Base-by-base conservation (phyloP, 2,329 filamentous ascomycete species). In the Cercospora beticola region DNA sequence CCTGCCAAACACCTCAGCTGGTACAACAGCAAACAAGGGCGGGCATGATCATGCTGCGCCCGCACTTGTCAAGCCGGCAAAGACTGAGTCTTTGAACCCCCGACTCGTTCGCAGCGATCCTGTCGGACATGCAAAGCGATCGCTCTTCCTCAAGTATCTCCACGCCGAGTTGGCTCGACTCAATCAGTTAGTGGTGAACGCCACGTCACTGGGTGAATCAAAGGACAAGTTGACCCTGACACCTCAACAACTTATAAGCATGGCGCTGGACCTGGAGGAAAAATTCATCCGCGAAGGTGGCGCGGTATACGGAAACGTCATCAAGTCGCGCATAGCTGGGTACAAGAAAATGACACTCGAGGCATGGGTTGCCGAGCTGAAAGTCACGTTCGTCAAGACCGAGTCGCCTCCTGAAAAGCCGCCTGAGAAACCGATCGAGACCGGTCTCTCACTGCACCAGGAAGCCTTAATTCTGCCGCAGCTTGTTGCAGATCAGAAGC, bases 201-300 rank as follows among this genome's bases (percentile, higher is more conserved):
- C 63, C 9, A 58, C 65, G 6, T 52, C 56, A 23, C 57, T 73
- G 16, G 72, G 73, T 26, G 40, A 56, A 23, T 21, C 21, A 40
- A 85, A 86, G 21, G 81, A 83, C 52, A 80, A 82, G n/a, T 81
- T 92, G 2, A 75, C 89, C 16, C 78, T 93, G 58, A 86, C 86
- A 0, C 83, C 88, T 1, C 88, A 92, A 75, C 86, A 89, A 57
- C 83, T 94, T 23, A 90, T 93, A 70, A 87, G 86, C 72, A 83
- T 88, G 69, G 87, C 88, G 0, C 82, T 94, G 1, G 90, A 94
- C 72, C 88, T 94, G 69, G 96, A 99, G 80, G 89, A 97, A 77
- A 87, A 87, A 40, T 82, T 88, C 7, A 93, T 93, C 0, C 84
- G 83, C 12, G 88, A 89, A 16, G 90, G 90, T 68, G 81, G 86